phyloP scores from a whole-genome alignment of 169 alveolate genomes.

The Cryptosporidium sp. region DNA sequence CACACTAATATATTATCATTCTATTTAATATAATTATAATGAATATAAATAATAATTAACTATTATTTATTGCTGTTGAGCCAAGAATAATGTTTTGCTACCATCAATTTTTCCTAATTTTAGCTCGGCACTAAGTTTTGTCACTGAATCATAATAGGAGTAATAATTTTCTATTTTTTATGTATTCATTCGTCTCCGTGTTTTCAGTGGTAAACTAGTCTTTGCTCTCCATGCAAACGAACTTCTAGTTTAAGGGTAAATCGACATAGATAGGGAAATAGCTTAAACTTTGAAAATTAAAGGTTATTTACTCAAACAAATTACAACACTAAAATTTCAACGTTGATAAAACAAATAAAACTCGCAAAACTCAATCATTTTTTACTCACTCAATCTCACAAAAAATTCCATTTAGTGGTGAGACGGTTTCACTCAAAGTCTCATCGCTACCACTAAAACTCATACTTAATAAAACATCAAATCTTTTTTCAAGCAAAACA shows the following conservation, averaged over 20 bases:
- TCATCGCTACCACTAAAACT: background rate
- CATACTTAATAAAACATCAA: background rate
- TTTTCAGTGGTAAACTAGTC: background rate
- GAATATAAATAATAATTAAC: conserved; percentile 12
- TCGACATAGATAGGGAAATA: no score
- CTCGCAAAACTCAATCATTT: background rate
- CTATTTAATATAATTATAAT: conserved; percentile 25
- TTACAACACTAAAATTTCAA: background rate
- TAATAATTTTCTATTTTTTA: conserved; percentile 4
- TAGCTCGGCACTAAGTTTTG: conserved; percentile 34
- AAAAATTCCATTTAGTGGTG: background rate
- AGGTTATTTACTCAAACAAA: background rate
- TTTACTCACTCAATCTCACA: background rate
- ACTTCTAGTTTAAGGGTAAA: no score
- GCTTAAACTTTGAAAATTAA: no score
- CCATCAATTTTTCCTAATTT: background rate
- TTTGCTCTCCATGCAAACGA: no score
- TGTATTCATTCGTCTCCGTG: background rate
- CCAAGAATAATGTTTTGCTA: background rate
- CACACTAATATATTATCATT: conserved; percentile 5
- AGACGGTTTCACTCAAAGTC: background rate
- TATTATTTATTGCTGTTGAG: conserved; percentile 28
- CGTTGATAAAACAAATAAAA: no score
- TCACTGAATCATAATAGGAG: conserved; percentile 2
- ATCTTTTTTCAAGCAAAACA: no score